Base-by-base conservation (phyloP, 768 basidiomycete species). In the Tylopilus felleus region DNA sequence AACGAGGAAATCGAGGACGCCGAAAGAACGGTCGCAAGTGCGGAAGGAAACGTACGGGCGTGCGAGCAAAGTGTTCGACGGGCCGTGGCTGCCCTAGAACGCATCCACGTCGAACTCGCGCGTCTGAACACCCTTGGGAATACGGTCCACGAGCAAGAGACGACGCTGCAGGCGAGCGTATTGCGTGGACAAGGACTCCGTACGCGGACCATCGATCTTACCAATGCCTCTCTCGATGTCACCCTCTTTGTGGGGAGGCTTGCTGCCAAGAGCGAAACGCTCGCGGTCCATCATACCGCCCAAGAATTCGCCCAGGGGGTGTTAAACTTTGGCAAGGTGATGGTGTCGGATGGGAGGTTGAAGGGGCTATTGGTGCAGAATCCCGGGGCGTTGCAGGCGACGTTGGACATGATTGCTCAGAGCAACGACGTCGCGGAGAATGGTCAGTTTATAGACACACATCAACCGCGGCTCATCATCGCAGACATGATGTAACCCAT, bases 211-310 rank as follows among this genome's bases (percentile, higher is more conserved):
- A 31, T 61, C 14, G 29, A 62, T 48, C 56, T 62, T 10, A 55
- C 60, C 21, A 62, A 58, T 21, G 45, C 52, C 5, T 62, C 56
- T 13, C 27, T 61, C 36, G 52, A 61, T 22, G 60, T 58, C 23
- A 42, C 60, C 7, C 60, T 61, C 21, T 54, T 58, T 25, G 55
- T 54, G 8, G 52, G 60, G 27, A 22, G 14, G 7, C 60, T 61
- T 28, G 52, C 60, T 8, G 55, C 60, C 22, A 54, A 13, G 52
- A 61, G 60, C 42, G 55, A 61, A 25, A 58, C 56, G 17, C 29
- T 61, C 7, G 47, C 42, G 3, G 13, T 49, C 13, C 53, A 63
- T 17, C 38, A 51, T 13, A 52, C 57, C 4, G 59, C 59, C 4
- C 58, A 49, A 16, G 53, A 49, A 17, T 56, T 60, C 10, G 58